These are phyloP conservation scores for Sequoia sempervirens DNA, from an alignment of 75 land plant genomes.

Conservation along the genomic window DNA sequence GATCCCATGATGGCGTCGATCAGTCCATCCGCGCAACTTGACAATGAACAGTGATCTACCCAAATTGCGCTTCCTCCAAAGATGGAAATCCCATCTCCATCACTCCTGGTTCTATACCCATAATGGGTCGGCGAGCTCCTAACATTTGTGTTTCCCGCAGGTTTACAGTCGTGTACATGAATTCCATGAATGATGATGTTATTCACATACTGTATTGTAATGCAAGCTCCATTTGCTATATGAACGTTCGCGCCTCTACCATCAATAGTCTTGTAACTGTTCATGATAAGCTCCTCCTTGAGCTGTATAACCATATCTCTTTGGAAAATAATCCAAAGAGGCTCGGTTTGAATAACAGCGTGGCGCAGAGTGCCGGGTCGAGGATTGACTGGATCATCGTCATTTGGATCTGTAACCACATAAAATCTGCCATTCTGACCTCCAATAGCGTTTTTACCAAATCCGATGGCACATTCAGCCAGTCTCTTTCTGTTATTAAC, in stretches of 20 bases:
- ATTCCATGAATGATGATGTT: constrained; percentile 79
- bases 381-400: constrained; percentile 42
- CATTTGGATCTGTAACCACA: constrained; percentile 41
- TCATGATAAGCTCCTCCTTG: constrained; percentile 76
- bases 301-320: constrained; percentile 71
- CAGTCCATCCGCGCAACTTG: constrained; percentile 75
- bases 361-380: constrained; percentile 62
- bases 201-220: constrained; percentile 67
- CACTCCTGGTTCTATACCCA: constrained; percentile 64
- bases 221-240: constrained; percentile 70
- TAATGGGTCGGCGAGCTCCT: constrained; percentile 63
- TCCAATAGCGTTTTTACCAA: constrained; percentile 52
- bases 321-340: constrained; percentile 78
- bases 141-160: constrained; percentile 73
- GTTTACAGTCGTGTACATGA: constrained; percentile 74
- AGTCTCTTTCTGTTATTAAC: constrained; percentile 37
- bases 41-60: constrained; percentile 73
- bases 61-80: constrained; percentile 64
- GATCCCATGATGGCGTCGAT: constrained; percentile 77
- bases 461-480: constrained; percentile 72
- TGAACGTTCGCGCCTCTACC: constrained; percentile 77
- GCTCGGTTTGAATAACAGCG: constrained; percentile 30
- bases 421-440: constrained; percentile 39
- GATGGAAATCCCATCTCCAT: constrained; percentile 72
- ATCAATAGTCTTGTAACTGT: constrained; percentile 85